Base-by-base conservation (phyloP, 1,139 yeast species). In the Sugiyamaella pinicola region DNA sequence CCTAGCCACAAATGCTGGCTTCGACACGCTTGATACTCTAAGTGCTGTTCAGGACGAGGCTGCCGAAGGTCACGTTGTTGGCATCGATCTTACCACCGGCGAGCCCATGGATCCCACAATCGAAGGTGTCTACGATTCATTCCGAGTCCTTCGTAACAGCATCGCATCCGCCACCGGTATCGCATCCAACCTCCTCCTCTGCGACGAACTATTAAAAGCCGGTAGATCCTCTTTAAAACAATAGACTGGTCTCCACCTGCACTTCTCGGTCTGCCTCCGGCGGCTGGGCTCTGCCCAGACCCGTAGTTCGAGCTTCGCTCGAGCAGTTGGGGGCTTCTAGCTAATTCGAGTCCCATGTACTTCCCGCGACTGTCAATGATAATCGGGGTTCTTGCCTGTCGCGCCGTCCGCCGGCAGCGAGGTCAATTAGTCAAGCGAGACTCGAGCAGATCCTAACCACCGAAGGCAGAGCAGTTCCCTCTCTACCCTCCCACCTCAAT, bases 101-200 rank as follows among this genome's bases (percentile, higher is more conserved):
- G 97, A 91, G 66, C 95, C 98, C 51, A 85, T 93, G 81, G 98
- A 93, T 68, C 98, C 99, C 45, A 78, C 89, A 8, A 81, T 87
- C 53, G 96, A 89, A 68, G 99, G 99, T 57, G 82, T 95, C 56
- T 95, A 96, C 95, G 99, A 95, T 73, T 87, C 96, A 34, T 93
- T 82, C 76, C 78, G 99, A 62, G 99, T 93, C 41, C 75, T 93
- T 57, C 83, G 99, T 74, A 93, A 95, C 69, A 96, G 96, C 22
- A 76, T 95, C 53, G 84, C 91, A 51, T 84, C 96, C 49, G 96
- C 98, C 40, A 86, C 95, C 4, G 96, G 97, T 53, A 95, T 95
- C 66, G 93, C 99, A 0, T 84, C 95, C 58, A 95, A 95, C 70
- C 76, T 95, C 64, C 78, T 95, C 62, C 78, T 93, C 59, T 93